Evolutionary conservation across 176 grass and related monocot genomes (phyloP), one percentile per base, ranked within the genome.

Genomic region (Zizania latifolia): DNA sequence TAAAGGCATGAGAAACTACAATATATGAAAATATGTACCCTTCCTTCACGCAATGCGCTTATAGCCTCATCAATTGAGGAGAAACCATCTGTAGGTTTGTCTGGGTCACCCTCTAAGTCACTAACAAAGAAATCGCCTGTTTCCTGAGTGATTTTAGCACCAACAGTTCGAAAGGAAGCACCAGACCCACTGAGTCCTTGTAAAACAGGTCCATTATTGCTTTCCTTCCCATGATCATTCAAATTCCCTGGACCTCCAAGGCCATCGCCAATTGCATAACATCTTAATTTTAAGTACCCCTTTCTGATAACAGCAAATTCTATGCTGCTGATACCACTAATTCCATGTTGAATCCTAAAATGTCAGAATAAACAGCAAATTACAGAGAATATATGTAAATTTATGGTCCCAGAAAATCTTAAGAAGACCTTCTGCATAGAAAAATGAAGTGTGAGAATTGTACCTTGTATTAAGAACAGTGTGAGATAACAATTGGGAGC

Each of bases 141-240:
- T 82, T 92, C 95, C 67, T 98, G 89, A 34, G 95, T 98, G 81
- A 94, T 90, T 84, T 98, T 54, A 51, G 91, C 89, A 75, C 78
- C 92, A 30, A 98, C 72, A 44, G 94, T 92, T 67, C 61, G 29
- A 50, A 98, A 91, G 14, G 90, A 82, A 41, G 70, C 46, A 23
- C 30, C 40, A 27, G 82, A 81, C 32, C 48, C 78, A 76, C 74
- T 71, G 8, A 86, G 31, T 53, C 72, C 74, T 55, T 73, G 72
- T 17, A 78, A 85, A 81, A 78, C 17, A 71, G 95, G 65, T 15
- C 91, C 95, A 62, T 98, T 98, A 46, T 78, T 82, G 37, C 19
- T 85, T 41, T 75, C 70, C 41, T 81, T 89, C 29, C 87, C n/a
- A 44, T 66, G 71, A 61, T 85, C 77, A 37, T 85, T 78, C 11